Base-by-base conservation (phyloP, 2,329 filamentous ascomycete genomes). In the Alternaria brassicae region DNA sequence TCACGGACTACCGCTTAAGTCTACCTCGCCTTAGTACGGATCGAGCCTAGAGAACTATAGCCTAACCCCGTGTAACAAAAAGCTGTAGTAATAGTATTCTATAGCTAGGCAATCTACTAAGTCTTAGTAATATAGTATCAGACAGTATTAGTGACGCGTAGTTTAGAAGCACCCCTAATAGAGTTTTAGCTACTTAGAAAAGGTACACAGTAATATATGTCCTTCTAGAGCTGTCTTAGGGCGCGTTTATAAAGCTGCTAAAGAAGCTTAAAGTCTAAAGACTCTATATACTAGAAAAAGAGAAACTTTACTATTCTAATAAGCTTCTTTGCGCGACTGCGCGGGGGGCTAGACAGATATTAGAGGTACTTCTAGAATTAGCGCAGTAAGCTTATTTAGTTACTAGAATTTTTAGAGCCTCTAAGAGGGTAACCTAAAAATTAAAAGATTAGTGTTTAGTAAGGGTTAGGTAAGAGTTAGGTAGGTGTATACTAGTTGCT, bases 61-160 rank as follows among this genome's bases (percentile, higher is more conserved):
- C n/a, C n/a, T n/a, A n/a, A n/a, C n/a, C n/a, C n/a, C n/a, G n/a
- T n/a, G n/a, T n/a, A n/a, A n/a, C n/a, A n/a, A 30, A 30, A 8
- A 30, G 28, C 9, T 10, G 28, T 30, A 21, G 19, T 49, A 36
- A 59, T 59, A 9, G 51, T 44, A 37, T 51, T 54, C 50, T 36
- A 45, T 2, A 54, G 44, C 42, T 59, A 28, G 50, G 56, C 27
- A 15, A 39, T 54, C 32, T 59, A 21, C 25, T 53, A 34, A 28
- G 55, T 53, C 34, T 53, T 19, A 10, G 30, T 53, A 34, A 58
- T 58, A 30, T 58, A 40, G 48, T 34, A 30, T 53, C 49, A 32
- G 10, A 58, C 39, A 19, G 55, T 23, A 40, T 47, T 23, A 47
- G 40, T 47, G 47, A 48, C 40, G 17, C 21, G 6, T 12, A 48